Percentiles rank a stretch among this genome's conserved stretches.
Evolutionary conservation across 2,329 filamentous ascomycete genomes (phyloP).

Genomic region (Neofusicoccum parvum): DNA sequence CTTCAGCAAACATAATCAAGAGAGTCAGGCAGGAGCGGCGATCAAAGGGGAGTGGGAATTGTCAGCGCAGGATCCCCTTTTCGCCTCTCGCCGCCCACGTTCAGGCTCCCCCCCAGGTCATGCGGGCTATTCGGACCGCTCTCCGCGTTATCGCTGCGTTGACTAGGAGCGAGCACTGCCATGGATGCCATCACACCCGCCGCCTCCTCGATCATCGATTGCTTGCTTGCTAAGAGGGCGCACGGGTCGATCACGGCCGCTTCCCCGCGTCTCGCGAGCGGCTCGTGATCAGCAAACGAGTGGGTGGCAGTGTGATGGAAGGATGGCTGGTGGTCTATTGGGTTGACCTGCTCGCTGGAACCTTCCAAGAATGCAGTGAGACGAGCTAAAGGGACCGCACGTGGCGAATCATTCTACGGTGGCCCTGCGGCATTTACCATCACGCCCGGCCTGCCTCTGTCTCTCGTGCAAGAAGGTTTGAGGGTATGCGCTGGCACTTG

Average conservation of each 20-base stretch:
- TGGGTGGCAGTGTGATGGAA: no score
- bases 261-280: no score
- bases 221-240: not conserved
- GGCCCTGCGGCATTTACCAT: no score
- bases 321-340: not conserved
- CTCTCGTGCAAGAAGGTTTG: no score
- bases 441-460: no score
- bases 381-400: not conserved
- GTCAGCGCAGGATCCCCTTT: no score
- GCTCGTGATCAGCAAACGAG: no score
- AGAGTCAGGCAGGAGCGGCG: no score
- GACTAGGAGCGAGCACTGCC: not conserved
- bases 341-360: not conserved
- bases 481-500: not conserved
- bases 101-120: not conserved
- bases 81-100: no score
- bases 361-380: not conserved
- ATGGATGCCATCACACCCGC: not conserved
- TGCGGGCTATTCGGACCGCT: not conserved
- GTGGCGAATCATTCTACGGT: not conserved
- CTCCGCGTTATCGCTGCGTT: not conserved
- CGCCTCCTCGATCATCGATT: not conserved
- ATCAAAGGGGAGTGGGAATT: no score
- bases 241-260: no score
- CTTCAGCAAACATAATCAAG: no score